Base-by-base conservation (phyloP, 2,329 filamentous ascomycete genomes). In the Xylaria sp. region DNA sequence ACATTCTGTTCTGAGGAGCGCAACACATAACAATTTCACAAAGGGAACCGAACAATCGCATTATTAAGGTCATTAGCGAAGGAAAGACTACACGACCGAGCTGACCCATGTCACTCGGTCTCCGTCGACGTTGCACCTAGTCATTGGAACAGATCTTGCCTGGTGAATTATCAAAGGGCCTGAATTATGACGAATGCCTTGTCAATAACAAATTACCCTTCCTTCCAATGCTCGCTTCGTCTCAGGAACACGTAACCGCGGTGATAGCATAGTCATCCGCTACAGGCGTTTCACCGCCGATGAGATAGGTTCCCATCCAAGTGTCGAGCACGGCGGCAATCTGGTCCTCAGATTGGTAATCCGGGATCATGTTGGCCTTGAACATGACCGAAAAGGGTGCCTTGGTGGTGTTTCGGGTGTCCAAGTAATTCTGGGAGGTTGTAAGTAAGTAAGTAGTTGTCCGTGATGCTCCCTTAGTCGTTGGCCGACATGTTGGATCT, bases 221-320 rank as follows among this genome's bases (percentile, higher is more conserved):
- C 25, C 9, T 2, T 25, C 34, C 34, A 10, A 37, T 37, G 3
- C 20, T 41, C n/a, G 12, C 6, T 37, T 37, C 1, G 9, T 23
- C 18, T 67, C 39, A 72, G 8, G 57, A 55, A 54, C 70, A 70
- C 4, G 34, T 46, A 12, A 72, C 62, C 2, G 4, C 54, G 2
- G 67, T 70, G 50, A 72, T 57, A 10, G 25, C 54, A 41, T 65
- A 70, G 25, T 69, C 66, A 18, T 69, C 66, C 0, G 12, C 3
- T 10, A 25, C 51, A 5, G 69, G 20, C n/a, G 57, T 28, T 15
- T 39, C 58, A 8, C 61, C 70, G 10, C 70, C 65, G 3, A 65
- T 34, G 13, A 72, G 60, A n/a, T 63, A 72, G n/a, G 67, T 66
- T n/a, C 70, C 69, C 5, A 67, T 15, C 70, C 70, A 70, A 2